Evolutionary conservation across 805 yeast genomes (phyloP), one percentile per base, ranked within the genome.

Genomic region (Candida boleticola): DNA sequence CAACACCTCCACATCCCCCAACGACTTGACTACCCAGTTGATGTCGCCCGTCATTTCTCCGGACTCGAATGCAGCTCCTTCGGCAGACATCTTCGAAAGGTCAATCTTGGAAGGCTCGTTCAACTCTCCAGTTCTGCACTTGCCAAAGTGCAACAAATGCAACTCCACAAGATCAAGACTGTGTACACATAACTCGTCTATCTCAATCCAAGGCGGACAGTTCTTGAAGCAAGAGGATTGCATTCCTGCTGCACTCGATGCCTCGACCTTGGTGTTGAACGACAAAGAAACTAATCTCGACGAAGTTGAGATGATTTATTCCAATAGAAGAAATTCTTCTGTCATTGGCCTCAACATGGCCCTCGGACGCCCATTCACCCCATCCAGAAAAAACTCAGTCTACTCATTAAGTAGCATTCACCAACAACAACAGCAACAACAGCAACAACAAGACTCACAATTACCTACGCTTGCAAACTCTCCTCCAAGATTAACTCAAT

Each of bases 211-310:
- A 34, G 45, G 47, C 10, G 61, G 60, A 29, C 56, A 39, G 36
- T 51, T 42, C 29, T 56, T 65, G 41, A 67, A 74, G 27, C 61
- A 68, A 6, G 83, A 87, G 59, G 85, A 89, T 60, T 77, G 64
- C 50, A 85, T 88, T 17, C 85, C 95, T 1, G 90, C 96, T 0
- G 87, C 87, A 5, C 68, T 88, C 51, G 95, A 87, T 53, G 76
- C 76, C 18, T 88, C 95, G 6, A 77, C 93, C 3, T 74, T 82
- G 16, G 79, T 83, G 45, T 68, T 85, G 29, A 71, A 81, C 33
- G 76, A 82, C 11, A 81, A 80, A 52, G 63, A 69, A 34, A 69
- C 84, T 3, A 78, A 83, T 52, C 73, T 89, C 45, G 83, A 85
- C 49, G 74, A 77, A 41, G 80, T 86, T 11, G 90, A 85, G 45